phyloP scores from a whole-genome alignment of 306 rosid genomes.

The Heteromeles arbutifolia region DNA sequence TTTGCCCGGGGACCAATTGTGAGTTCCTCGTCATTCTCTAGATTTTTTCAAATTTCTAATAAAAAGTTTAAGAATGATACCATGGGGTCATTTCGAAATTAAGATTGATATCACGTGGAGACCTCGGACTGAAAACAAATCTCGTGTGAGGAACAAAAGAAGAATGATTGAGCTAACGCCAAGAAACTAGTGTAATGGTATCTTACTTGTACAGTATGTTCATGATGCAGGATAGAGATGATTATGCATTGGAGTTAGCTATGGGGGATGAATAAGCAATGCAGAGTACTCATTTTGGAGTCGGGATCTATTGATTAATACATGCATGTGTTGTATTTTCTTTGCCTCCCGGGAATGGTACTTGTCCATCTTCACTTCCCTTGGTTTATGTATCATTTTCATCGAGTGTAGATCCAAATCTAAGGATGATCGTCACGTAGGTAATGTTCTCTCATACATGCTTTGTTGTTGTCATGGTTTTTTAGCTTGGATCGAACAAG shows the following conservation, averaged over 20 bases:
- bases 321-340: neutral
- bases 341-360: neutral
- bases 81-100: neutral
- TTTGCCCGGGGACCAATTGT: constrained; percentile 96
- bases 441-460: neutral
- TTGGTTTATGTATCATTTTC: neutral
- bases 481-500: neutral
- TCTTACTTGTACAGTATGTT: constrained; percentile 14
- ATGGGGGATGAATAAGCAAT: constrained; percentile 77
- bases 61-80: neutral
- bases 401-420: neutral
- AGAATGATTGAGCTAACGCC: neutral
- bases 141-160: neutral
- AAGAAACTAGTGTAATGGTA: neutral
- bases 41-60: neutral
- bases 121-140: neutral
- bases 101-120: neutral
- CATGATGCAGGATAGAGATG: constrained; percentile 83
- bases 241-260: constrained; percentile 95
- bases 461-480: neutral
- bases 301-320: neutral
- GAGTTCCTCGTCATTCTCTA: constrained; percentile 33
- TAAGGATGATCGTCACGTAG: neutral
- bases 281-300: constrained; percentile 15
- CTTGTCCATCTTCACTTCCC: neutral